These are phyloP conservation scores for Talaromyces adpressus DNA, from an alignment of 495 filamentous ascomycete genomes.

Conservation along the genomic window DNA sequence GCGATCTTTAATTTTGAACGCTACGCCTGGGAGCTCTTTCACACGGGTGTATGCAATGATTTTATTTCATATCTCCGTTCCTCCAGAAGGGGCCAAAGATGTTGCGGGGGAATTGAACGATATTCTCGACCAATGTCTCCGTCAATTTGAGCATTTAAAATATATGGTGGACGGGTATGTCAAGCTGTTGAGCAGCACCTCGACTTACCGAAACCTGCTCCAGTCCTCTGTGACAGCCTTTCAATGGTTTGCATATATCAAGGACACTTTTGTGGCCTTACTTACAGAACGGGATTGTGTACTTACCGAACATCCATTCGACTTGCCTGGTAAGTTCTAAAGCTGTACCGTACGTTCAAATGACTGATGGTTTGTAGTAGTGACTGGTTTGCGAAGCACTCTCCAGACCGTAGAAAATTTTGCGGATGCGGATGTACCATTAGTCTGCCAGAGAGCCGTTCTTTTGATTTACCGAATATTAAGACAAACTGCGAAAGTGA, in stretches of 20 bases:
- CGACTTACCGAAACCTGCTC: neutral
- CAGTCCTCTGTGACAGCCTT: neutral
- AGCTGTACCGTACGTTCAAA: neutral
- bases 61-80: neutral
- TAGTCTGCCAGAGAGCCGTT: neutral
- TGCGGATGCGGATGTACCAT: neutral
- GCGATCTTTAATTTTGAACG: neutral
- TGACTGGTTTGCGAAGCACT: neutral
- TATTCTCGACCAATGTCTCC: conserved; percentile 9
- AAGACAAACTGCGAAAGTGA: neutral
- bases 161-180: neutral
- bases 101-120: neutral
- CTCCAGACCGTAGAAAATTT: neutral
- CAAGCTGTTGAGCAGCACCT: neutral
- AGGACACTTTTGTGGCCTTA: neutral
- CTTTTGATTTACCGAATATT: neutral
- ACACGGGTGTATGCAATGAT: neutral
- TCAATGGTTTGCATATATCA: neutral
- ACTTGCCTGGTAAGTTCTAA: neutral
- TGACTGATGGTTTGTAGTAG: neutral
- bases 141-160: neutral
- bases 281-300: neutral
- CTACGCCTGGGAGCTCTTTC: neutral
- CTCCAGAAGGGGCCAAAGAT: neutral
- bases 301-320: neutral